Percentiles rank a stretch among this genome's conserved stretches.
Evolutionary conservation across 1,284 basidiomycete species (phyloP).

Genomic region (Microbotryum saponariae): DNA sequence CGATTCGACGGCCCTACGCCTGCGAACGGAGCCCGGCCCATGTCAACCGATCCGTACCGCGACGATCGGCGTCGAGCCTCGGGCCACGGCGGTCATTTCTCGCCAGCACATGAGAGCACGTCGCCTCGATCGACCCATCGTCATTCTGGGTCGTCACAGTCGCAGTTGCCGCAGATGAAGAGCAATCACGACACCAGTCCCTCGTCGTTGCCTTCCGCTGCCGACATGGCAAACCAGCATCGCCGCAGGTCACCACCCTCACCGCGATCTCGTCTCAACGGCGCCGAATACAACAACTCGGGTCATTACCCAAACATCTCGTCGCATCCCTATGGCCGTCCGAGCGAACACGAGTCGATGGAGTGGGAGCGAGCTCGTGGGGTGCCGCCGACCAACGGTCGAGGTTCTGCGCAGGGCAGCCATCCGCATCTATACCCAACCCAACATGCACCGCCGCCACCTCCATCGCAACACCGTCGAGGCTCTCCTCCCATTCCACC

Average conservation of each 20-base stretch:
- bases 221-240: constrained; percentile 1
- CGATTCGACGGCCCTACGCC: constrained; percentile 23
- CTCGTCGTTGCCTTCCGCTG: constrained; percentile 11
- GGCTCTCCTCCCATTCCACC: constrained; percentile 6
- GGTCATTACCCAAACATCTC: constrained; percentile 11
- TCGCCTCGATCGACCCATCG: constrained; percentile 13
- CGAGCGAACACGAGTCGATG: constrained; percentile 9
- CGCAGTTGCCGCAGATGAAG: constrained; percentile 19
- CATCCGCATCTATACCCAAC: neutral
- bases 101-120: neutral
- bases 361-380: constrained; percentile 21
- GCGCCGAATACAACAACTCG: neutral
- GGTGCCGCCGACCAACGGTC: constrained; percentile 1
- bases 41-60: constrained; percentile 27
- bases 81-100: constrained; percentile 5
- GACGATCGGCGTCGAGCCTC: constrained; percentile 11
- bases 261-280: constrained; percentile 14
- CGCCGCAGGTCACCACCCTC: constrained; percentile 21
- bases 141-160: constrained; percentile 1
- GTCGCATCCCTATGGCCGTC: constrained; percentile 5
- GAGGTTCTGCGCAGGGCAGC: neutral
- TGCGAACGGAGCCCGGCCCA: constrained; percentile 15
- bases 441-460: neutral
- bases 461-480: constrained; percentile 6
- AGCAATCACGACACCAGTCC: constrained; percentile 1